Base-by-base conservation (phyloP, 192 early-diverging fungal genomes). In the Rhizophagus sp. region DNA sequence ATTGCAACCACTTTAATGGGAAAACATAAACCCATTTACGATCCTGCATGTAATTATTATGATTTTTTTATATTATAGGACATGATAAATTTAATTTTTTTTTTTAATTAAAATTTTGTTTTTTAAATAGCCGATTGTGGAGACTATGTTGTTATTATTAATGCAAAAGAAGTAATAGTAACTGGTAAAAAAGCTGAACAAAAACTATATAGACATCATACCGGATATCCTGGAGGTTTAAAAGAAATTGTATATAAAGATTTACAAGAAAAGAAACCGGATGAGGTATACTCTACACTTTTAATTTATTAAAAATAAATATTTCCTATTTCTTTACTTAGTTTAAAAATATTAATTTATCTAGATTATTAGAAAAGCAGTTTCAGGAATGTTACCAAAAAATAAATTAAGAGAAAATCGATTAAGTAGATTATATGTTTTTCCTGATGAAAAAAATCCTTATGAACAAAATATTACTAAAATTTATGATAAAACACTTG, bases 61-160 rank as follows among this genome's bases (percentile, higher is more conserved):
- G 6, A 4, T 47, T 3, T 12, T n/a, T 47, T 47, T 47, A 12
- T 12, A 12, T 12, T 47, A 12, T 12, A 47, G 12, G 11, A 12
- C 44, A 0, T 44, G 41, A 44, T 7, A 50, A 50, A 19, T 22
- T 19, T 50, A 0, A 13, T 50, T 50, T 50, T 19, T 52, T 52
- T 52, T 52, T 52, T 22, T 57, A 52, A 41, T 3, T 50, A 34
- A 65, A 33, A 44, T 57, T 73, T 57, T 30, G 30, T 30, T 11
- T 49, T 69, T 39, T 19, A 49, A 63, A 52, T 83, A 93, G 94
- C 92, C 22, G 97, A 99, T 86, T 93, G 92, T 84, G 97, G 97
- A 52, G 97, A 99, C 83, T 96, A 97, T 81, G 97, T 99, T 0
- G 96, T 99, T 2, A 95, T 99, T 17, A 92, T 96, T 78, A 99